Base-by-base conservation (phyloP, 192 early-diverging fungal species). In the Dispira simplex region DNA sequence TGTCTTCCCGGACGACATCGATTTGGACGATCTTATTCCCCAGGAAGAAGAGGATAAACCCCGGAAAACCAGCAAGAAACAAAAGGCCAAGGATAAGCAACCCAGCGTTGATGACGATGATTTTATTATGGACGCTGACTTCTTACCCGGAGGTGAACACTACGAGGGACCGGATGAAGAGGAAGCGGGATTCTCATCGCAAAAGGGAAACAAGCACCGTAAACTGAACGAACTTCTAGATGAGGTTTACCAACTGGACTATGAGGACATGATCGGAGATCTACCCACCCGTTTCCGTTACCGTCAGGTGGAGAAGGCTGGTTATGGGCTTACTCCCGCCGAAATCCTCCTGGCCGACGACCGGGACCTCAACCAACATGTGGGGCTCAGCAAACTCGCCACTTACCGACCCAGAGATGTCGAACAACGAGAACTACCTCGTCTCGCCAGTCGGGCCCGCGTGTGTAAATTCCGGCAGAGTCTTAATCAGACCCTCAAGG, bases 331-430 rank as follows among this genome's bases (percentile, higher is more conserved):
- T 47, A 78, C 81, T 0, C 73, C 90, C 5, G 84, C 81, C 16
- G 96, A 99, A 52, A 93, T 99, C 48, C 74, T 99, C 46, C 69
- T 88, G 58, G 93, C 94, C 8, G 91, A 95, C 70, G 90, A 92
- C 27, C 76, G 83, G 47, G 85, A 90, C 54, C 76, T 99, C 65
- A 39, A 39, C 32, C 49, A 51, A 18, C 16, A 51, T 51, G 49
- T 51, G 49, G 49, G 16, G 16, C 23, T 51, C 8, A 51, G 16
- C 23, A 51, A 51, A 51, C 49, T 51, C n/a, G 49, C 49, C 49
- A 23, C 32, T 1, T 39, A 39, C 32, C 32, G 32, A 4, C 32
- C 32, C 32, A 39, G 32, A 39, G 32, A 39, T 39, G 32, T 39
- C 32, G 32, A 39, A 39, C 32, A 39, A 39, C 32, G 32, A 6